Evolutionary conservation across 768 basidiomycete genomes (phyloP), one percentile per base, ranked within the genome.

Genomic region (Mycena metata): DNA sequence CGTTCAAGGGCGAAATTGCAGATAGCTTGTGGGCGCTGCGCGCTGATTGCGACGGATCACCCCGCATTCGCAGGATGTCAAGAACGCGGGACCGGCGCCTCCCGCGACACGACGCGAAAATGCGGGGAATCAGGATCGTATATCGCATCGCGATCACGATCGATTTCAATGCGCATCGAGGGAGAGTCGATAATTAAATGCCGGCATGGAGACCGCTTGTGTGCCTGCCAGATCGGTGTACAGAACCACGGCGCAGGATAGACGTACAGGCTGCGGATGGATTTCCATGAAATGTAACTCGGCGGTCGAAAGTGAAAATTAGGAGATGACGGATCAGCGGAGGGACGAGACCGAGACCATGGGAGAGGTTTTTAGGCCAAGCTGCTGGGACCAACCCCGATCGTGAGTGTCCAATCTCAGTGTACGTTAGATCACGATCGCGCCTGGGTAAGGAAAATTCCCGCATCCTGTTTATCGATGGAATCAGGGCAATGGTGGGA

Each of bases 381-480:
- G n/a, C 33, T 57, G 33, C 46, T 33, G 63, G 63, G 8, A 12
- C 52, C 19, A 39, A 41, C 43, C 30, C 55, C 33, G 52, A 56
- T 55, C 52, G 17, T 33, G 42, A 57, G 24, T n/a, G 5, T 46
- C 35, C 15, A 39, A 55, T 55, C 52, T 35, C 35, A 55, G 51
- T 43, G 54, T 56, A 55, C 52, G 64, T 43, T 49, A 58, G 57
- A 56, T 56, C 45, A 56, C 45, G 54, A 64, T 64, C 63, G 54
- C 24, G 2, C 23, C 64, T 51, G 19, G 50, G 49, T 51, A 59
- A 43, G 56, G 64, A 65, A 65, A 51, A 23, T 42, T 58, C 17
- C 64, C 56, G 7, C 3, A 58, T 65, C n/a, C 39, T 58, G 55
- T 35, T 51, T 59, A 65, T 65, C 64, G 64, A 65, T 65, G 64